Evolutionary conservation across 139 green algal species (phyloP).

Genomic region (Coelastrella sp.): DNA sequence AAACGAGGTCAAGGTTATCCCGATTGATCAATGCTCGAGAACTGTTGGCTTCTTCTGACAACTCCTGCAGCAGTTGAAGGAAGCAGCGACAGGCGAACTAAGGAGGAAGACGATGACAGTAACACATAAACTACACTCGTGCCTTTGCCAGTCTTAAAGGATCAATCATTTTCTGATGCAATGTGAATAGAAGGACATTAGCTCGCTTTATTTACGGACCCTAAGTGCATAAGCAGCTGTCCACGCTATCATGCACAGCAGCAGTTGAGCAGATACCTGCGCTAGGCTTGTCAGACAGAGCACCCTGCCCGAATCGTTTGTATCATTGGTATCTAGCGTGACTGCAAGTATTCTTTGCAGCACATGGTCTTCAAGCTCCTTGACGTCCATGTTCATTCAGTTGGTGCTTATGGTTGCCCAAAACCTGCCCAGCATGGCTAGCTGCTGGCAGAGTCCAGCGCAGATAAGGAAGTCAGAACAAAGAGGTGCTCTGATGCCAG

Average conservation of each 20-base stretch:
- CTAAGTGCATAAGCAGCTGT: too few species aligned
- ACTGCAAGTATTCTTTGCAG: conserved; percentile 67
- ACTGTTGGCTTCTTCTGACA: conserved; percentile 46
- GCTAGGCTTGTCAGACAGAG: conserved; percentile 59
- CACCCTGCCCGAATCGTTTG: conserved; percentile 49
- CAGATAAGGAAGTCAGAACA: too few species aligned
- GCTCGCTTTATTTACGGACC: too few species aligned
- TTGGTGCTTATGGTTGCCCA: neutral
- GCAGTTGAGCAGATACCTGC: conserved; percentile 52
- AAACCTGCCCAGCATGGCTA: too few species aligned
- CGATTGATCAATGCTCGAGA: conserved; percentile 53
- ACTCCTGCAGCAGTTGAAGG: conserved; percentile 49
- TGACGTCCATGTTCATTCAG: neutral
- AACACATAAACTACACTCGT: too few species aligned
- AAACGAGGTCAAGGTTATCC: conserved; percentile 73
- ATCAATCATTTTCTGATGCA: too few species aligned
- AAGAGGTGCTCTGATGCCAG: too few species aligned
- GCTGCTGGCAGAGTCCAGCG: too few species aligned
- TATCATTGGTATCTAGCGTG: conserved; percentile 37
- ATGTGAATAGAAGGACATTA: too few species aligned
- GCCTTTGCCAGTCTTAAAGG: too few species aligned
- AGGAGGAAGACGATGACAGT: neutral
- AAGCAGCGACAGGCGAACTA: neutral
- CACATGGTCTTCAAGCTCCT: conserved; percentile 35
- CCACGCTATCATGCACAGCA: neutral